These are phyloP conservation scores for Cystobasidium tubakii DNA, from an alignment of 768 basidiomycete species.

Conservation along the genomic window DNA sequence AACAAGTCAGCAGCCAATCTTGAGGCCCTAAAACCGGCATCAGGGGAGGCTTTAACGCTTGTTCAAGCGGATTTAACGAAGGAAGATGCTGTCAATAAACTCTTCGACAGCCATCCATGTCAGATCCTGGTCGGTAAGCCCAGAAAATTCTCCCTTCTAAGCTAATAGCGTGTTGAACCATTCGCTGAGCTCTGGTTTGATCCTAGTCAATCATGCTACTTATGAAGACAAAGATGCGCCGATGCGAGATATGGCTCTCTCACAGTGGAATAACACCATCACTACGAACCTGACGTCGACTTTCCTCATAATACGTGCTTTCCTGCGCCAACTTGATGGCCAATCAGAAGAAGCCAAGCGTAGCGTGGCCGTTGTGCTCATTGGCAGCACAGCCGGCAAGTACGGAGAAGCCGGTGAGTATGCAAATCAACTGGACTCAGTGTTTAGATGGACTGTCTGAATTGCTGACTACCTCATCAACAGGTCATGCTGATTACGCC, in stretches of 20 bases:
- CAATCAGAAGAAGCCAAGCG: conserved; percentile 53
- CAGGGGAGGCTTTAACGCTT: conserved; percentile 47
- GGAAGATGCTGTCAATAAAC: conserved; percentile 56
- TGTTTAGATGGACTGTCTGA: too few relatives aligned
- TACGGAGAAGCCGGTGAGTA: conserved; percentile 62
- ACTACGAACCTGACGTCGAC: conserved; percentile 56
- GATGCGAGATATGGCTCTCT: conserved; percentile 59
- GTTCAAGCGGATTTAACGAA: conserved; percentile 60
- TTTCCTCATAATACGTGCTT: conserved; percentile 66
- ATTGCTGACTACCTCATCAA: not conserved
- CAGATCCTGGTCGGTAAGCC: conserved; percentile 26
- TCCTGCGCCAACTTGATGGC: conserved; percentile 54
- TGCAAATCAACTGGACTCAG: too few relatives aligned
- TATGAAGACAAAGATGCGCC: conserved; percentile 51
- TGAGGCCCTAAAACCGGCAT: conserved; percentile 52
- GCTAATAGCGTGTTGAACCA: conserved; percentile 27
- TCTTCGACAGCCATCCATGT: conserved; percentile 52
- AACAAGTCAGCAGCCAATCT: conserved; percentile 52
- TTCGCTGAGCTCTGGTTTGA: conserved; percentile 38
- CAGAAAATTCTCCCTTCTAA: too few relatives aligned
- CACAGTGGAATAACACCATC: conserved; percentile 62
- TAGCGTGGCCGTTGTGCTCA: conserved; percentile 60
- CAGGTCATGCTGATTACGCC: conserved; percentile 43
- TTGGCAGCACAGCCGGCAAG: conserved; percentile 68
- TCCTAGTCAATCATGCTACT: conserved; percentile 50